Evolutionary conservation across 768 basidiomycete species (phyloP).

Genomic region (Aureoboletus auriporus): DNA sequence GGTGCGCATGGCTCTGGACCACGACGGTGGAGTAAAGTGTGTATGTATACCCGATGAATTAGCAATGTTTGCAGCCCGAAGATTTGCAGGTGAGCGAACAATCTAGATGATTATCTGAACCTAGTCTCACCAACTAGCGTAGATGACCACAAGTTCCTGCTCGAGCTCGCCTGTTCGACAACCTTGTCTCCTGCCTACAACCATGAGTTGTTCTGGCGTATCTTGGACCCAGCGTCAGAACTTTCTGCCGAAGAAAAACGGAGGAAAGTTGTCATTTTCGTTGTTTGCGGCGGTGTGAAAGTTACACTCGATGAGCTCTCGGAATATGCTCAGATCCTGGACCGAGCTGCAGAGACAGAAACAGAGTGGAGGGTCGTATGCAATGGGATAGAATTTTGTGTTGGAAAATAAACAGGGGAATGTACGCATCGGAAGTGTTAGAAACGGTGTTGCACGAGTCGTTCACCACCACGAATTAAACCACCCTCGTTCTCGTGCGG

Average conservation of each 20-base stretch:
- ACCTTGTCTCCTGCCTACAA: constrained; percentile 67
- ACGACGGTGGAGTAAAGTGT: constrained; percentile 52
- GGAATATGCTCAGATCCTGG: constrained; percentile 43
- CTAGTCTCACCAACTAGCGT: neutral
- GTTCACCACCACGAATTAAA: constrained; percentile 23
- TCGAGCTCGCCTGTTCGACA: constrained; percentile 72
- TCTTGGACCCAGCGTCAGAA: constrained; percentile 21
- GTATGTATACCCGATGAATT: constrained; percentile 65
- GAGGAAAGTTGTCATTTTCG: constrained; percentile 17
- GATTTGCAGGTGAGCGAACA: constrained; percentile 59
- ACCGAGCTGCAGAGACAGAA: constrained; percentile 29
- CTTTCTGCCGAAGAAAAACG: constrained; percentile 22
- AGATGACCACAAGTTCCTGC: constrained; percentile 76
- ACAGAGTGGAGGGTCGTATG: constrained; percentile 27
- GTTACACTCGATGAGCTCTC: constrained; percentile 49
- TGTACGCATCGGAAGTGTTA: too few species aligned
- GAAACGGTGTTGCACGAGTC: too few species aligned
- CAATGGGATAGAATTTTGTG: constrained; percentile 23
- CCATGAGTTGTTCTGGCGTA: constrained; percentile 46
- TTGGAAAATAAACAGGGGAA: constrained; percentile 14
- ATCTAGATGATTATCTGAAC: neutral
- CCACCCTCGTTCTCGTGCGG: constrained; percentile 22
- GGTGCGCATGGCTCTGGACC: constrained; percentile 61
- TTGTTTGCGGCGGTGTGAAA: constrained; percentile 52
- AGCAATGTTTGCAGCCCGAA: constrained; percentile 55